A percentile compares a stretch with the other conserved stretches of the same genome.
Evolutionary conservation across 169 alveolate species (phyloP).

Genomic region (Plasmodium knowlesi): DNA sequence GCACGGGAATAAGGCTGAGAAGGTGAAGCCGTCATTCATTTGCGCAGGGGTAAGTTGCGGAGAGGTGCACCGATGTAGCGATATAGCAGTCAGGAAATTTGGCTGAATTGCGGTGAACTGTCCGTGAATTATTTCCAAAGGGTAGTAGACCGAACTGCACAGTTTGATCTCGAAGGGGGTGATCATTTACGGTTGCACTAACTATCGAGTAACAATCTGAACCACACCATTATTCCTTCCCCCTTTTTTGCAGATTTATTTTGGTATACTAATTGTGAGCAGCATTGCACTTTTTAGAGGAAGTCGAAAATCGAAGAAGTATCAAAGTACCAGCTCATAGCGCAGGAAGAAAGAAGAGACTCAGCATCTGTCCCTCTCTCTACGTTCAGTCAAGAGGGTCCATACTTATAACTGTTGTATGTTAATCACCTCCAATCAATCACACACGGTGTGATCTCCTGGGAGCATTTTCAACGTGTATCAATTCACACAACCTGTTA

Average conservation of each 20-base stretch:
- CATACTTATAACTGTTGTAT: background rate
- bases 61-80: background rate
- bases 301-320: constrained; percentile 20
- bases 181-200: background rate
- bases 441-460: background rate
- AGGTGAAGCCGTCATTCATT: constrained; percentile 59
- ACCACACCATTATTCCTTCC: background rate
- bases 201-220: background rate
- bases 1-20: constrained; percentile 61
- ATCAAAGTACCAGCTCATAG: constrained; percentile 7
- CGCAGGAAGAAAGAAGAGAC: background rate
- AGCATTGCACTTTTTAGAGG: constrained; percentile 16
- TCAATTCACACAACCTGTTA: background rate
- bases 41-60: constrained; percentile 68
- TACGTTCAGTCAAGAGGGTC: background rate
- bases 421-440: background rate
- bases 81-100: background rate
- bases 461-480: background rate
- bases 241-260: constrained; percentile 30
- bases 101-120: background rate
- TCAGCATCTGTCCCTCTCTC: background rate
- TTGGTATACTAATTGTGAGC: constrained; percentile 34
- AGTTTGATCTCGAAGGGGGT: background rate
- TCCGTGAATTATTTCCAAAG: no score
- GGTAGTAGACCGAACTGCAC: background rate